These are phyloP conservation scores for Monosporascus ibericus DNA, from an alignment of 2,329 filamentous ascomycete species.

Conservation along the genomic window DNA sequence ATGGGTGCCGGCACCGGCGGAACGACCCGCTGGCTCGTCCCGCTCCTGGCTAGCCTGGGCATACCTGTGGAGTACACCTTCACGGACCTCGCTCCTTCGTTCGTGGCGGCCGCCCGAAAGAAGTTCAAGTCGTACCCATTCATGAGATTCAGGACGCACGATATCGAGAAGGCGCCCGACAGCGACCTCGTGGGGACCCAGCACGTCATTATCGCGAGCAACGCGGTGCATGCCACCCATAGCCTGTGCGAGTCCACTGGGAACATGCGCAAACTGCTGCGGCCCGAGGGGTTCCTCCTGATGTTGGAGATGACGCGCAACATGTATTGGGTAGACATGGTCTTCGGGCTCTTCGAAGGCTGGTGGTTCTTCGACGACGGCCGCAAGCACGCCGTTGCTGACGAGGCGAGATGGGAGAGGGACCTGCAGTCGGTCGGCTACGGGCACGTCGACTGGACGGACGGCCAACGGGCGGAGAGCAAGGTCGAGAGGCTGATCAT, in stretches of 20 bases:
- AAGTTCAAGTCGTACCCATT: conserved; percentile 17
- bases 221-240: conserved; percentile 31
- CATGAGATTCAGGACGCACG: conserved; percentile 22
- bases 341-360: conserved; percentile 31
- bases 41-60: conserved; percentile 18
- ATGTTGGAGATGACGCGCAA: conserved; percentile 28
- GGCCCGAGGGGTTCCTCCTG: conserved; percentile 27
- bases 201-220: conserved; percentile 28
- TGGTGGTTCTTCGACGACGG: conserved; percentile 34
- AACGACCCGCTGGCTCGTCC: conserved; percentile 26
- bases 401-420: conserved; percentile 16
- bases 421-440: conserved; percentile 21
- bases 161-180: conserved; percentile 23
- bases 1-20: conserved; percentile 29
- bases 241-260: conserved; percentile 16
- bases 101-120: conserved; percentile 25
- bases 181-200: conserved; percentile 18
- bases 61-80: conserved; percentile 31
- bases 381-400: conserved; percentile 16
- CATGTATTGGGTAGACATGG: conserved; percentile 26
- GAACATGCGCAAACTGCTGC: conserved; percentile 23
- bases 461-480: conserved; percentile 19
- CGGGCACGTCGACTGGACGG: conserved; percentile 24
- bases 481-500: conserved; percentile 22
- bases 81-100: conserved; percentile 30